Conservation (phyloP, 108 stramenopile genomes). For the Mayamaea pseudoterrestris region DNA sequence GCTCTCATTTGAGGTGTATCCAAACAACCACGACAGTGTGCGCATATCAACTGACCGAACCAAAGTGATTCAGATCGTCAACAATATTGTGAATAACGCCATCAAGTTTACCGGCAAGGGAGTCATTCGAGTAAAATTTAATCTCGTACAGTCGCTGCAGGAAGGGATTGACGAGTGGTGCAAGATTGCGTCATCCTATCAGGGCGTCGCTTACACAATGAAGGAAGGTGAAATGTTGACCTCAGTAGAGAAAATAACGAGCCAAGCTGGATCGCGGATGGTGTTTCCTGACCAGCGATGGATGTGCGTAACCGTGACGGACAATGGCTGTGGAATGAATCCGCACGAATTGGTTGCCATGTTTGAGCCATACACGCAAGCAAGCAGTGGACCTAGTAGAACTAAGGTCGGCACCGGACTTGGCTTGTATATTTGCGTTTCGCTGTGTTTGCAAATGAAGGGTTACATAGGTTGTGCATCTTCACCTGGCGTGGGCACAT, state of each 20-base stretch:
- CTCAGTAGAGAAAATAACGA: not conserved
- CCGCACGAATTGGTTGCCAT: conserved; percentile 6
- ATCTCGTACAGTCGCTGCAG: conserved; percentile 1
- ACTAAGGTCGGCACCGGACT: conserved; percentile 9
- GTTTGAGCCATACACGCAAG: conserved; percentile 11
- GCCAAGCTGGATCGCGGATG: not conserved
- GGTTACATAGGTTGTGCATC: conserved; percentile 9
- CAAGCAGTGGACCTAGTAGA: conserved; percentile 10
- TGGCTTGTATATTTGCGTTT: conserved; percentile 14
- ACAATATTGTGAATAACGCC: conserved; percentile 16
- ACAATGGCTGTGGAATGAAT: conserved; percentile 10
- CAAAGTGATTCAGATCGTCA: conserved; percentile 13
- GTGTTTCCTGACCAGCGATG: conserved; percentile 4
- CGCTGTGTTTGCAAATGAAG: conserved; percentile 5
- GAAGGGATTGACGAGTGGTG: conserved; percentile 4
- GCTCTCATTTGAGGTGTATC: not conserved
- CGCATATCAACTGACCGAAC: conserved; percentile 6
- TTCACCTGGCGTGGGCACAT: conserved; percentile 3
- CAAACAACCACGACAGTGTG: not conserved
- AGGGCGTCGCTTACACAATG: conserved; percentile 3
- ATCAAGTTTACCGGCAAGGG: conserved; percentile 8
- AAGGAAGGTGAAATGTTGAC: conserved; percentile 3
- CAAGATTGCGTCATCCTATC: not conserved
- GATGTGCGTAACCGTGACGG: conserved; percentile 4
- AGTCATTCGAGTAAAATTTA: not conserved